Percentiles rank a stretch among this genome's conserved stretches.
Conservation (phyloP, 164 flowering plant species). For the Taxillus chinensis region DNA sequence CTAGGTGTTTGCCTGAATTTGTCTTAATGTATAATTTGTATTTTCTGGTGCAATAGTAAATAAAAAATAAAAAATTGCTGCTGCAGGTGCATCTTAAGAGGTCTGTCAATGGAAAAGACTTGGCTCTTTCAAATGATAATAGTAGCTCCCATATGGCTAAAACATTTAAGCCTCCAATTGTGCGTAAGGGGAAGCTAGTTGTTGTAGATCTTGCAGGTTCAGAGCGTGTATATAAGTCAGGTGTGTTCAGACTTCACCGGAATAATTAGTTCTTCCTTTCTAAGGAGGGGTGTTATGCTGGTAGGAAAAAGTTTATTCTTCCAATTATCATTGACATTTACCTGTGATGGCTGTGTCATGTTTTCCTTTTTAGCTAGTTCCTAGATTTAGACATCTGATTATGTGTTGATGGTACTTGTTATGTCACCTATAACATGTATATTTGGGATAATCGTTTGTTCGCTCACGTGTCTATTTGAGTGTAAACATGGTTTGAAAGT, state of each 20-base stretch:
- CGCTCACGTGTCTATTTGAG: no score
- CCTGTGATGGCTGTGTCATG: no score
- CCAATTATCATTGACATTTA: no score
- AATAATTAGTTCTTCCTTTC: background rate
- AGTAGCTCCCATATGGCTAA: slow-evolving; percentile 39
- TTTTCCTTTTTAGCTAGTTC: no score
- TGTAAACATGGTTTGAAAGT: no score
- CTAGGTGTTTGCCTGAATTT: background rate
- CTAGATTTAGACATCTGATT: no score
- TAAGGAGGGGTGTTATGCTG: no score
- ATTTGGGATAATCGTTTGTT: no score
- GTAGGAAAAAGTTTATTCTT: no score
- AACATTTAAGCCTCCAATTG: slow-evolving; percentile 53
- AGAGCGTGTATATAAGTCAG: slow-evolving; percentile 94
- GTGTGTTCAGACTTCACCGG: slow-evolving; percentile 18
- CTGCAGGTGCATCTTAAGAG: slow-evolving; percentile 67
- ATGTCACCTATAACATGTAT: no score
- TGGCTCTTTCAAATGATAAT: slow-evolving; percentile 40
- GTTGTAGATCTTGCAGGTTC: slow-evolving; percentile 99
- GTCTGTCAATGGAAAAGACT: slow-evolving; percentile 57
- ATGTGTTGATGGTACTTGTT: no score
- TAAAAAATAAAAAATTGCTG: background rate
- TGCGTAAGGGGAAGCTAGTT: slow-evolving; percentile 81
- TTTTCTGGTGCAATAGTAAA: background rate
- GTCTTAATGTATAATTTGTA: background rate